Evolutionary conservation across 2,329 filamentous ascomycete genomes (phyloP).

Genomic region (Ophiostoma triangulosporum): DNA sequence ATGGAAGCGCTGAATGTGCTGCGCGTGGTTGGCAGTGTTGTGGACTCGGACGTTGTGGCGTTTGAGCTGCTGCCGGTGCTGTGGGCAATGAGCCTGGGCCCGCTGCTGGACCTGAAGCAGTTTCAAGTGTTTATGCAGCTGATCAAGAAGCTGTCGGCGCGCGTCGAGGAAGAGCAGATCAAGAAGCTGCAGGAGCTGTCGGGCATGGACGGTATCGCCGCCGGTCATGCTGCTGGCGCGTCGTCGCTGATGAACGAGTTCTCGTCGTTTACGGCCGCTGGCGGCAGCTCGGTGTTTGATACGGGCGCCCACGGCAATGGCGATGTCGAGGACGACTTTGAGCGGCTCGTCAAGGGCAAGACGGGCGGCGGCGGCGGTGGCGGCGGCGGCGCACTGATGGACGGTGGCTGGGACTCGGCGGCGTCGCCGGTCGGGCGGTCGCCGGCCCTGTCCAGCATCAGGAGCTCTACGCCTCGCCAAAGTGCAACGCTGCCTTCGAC

Average conservation of each 20-base stretch:
- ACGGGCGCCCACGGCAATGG: slow-evolving; percentile 33
- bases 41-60: slow-evolving; percentile 82
- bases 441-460: background rate
- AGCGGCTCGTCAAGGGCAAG: slow-evolving; percentile 73
- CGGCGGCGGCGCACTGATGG: slow-evolving; percentile 7
- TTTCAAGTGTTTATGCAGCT: slow-evolving; percentile 85
- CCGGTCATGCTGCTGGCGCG: slow-evolving; percentile 24
- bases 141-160: slow-evolving; percentile 65
- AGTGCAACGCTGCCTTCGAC: slow-evolving; percentile 17
- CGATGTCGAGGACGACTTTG: slow-evolving; percentile 62
- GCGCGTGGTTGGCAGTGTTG: slow-evolving; percentile 65
- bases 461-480: background rate
- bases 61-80: slow-evolving; percentile 80
- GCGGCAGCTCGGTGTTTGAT: slow-evolving; percentile 22
- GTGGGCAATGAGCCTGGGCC: slow-evolving; percentile 85
- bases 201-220: background rate
- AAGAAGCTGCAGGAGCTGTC: slow-evolving; percentile 73
- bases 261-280: slow-evolving; percentile 48
- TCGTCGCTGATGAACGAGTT: slow-evolving; percentile 49
- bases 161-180: slow-evolving; percentile 79
- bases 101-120: slow-evolving; percentile 72
- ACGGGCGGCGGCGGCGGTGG: slow-evolving; percentile 19
- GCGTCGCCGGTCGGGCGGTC: background rate
- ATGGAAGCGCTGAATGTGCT: slow-evolving; percentile 81
- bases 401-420: slow-evolving; percentile 9